A percentile compares a stretch with the other conserved stretches of the same genome.
Evolutionary conservation across 352 stramenopile genomes (phyloP).

Genomic region (Phytophthora sp.): DNA sequence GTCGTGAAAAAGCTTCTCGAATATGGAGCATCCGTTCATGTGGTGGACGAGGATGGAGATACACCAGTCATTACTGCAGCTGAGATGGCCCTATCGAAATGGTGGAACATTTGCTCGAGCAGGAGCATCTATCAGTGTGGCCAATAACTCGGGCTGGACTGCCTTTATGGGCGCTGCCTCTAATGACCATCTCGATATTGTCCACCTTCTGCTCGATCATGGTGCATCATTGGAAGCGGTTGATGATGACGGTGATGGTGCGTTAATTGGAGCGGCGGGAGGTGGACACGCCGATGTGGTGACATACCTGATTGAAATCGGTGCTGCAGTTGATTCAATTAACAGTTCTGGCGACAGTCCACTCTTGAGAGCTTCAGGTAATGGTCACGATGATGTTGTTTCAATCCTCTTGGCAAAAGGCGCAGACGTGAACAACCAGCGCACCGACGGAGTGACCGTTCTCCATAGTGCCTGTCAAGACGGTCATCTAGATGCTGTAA

Average conservation of each 20-base stretch:
- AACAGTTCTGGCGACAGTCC: not conserved
- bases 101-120: not conserved
- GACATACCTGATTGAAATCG: not conserved
- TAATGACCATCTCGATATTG: not conserved
- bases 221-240: not conserved
- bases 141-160: slow-evolving; percentile 4
- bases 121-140: not conserved
- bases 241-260: not conserved
- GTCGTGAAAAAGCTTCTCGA: slow-evolving; percentile 1
- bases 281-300: not conserved
- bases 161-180: not conserved
- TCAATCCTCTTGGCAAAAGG: not conserved
- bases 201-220: slow-evolving; percentile 7
- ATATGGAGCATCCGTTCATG: not conserved
- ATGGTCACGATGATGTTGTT: not conserved
- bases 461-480: not conserved
- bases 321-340: not conserved
- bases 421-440: not conserved
- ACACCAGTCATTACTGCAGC: slow-evolving; percentile 3
- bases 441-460: not conserved
- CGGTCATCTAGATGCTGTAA: not conserved
- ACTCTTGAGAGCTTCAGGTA: not conserved
- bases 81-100: not conserved
- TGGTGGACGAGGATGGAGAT: not conserved
- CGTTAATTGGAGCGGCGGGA: not conserved